These are phyloP conservation scores for Basidiobolus heterosporus DNA, from an alignment of 371 early-diverging fungal species.

Conservation along the genomic window DNA sequence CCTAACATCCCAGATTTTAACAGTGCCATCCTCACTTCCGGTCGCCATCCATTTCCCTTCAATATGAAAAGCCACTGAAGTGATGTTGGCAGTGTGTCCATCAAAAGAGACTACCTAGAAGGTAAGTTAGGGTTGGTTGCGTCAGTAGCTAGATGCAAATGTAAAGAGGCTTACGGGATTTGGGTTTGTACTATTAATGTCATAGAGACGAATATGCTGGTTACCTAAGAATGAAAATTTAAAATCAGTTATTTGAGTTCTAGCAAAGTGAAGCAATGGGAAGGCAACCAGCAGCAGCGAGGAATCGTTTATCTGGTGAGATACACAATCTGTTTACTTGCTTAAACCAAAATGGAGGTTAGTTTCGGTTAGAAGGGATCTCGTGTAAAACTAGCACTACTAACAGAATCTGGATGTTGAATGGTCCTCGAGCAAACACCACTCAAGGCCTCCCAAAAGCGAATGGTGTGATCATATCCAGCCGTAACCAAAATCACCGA, in stretches of 20 bases:
- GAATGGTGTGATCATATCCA: constrained; percentile 90
- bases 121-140: neutral
- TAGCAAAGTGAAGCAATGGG: neutral
- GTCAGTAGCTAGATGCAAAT: neutral
- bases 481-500: constrained; percentile 79
- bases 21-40: constrained; percentile 80
- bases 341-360: constrained; percentile 14
- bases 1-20: constrained; percentile 82
- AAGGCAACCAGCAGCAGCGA: constrained; percentile 77
- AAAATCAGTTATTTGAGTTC: constrained; percentile 1
- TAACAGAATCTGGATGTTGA: constrained; percentile 79
- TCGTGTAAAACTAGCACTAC: neutral
- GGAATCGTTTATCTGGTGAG: constrained; percentile 80
- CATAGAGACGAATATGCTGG: constrained; percentile 68
- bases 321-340: constrained; percentile 89
- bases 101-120: constrained; percentile 55
- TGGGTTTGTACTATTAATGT: constrained; percentile 59
- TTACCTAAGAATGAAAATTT: constrained; percentile 28
- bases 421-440: constrained; percentile 87
- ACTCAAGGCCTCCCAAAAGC: constrained; percentile 92
- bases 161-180: constrained; percentile 39
- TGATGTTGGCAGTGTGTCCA: constrained; percentile 81
- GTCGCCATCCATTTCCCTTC: constrained; percentile 89
- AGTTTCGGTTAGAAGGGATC: neutral
- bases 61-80: constrained; percentile 79